Evolutionary conservation across 306 rosid species (phyloP), one percentile per base, ranked within the genome.

Genomic region (Nissolia schottii): DNA sequence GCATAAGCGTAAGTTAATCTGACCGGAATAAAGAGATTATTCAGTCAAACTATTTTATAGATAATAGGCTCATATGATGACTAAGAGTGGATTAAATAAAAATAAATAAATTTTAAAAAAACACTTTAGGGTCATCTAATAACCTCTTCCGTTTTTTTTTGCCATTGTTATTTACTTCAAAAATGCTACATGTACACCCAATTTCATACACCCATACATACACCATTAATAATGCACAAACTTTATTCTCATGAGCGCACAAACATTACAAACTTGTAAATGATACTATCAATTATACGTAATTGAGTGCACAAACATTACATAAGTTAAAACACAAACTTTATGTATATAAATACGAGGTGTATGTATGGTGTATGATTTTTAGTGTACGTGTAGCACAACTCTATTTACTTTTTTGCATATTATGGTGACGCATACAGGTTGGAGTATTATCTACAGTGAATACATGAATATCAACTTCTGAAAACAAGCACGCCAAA

Each of bases 401-500:
- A n/a, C n/a, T n/a, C n/a, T n/a, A n/a, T n/a, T n/a, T n/a, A 34
- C 19, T 31, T 25, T 34, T 77, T 19, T 22, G 16, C 32, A 23
- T 27, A 10, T 57, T 19, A 20, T 22, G 29, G 7, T 56, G 61
- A 50, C 24, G 57, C 24, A 18, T 32, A 49, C 29, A 28, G 24
- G 71, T 43, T 37, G 54, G 32, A 82, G 41, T 41, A 54, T 24
- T 60, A 20, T 60, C 73, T 41, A 53, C n/a, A 29, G 58, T 60
- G 32, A 59, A 72, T 46, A 22, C 15, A 79, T 12, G 27, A 75
- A 51, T 28, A 63, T 34, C 24, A 51, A 40, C 12, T 54, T 23
- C 18, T 34, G 22, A 67, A 71, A 66, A 60, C 77, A 62, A 75
- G 62, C 50, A 71, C 71, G 35, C 24, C 25, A 60, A 31, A 46